Base-by-base conservation (phyloP, 352 stramenopile genomes). In the Globisporangium spiculum region DNA sequence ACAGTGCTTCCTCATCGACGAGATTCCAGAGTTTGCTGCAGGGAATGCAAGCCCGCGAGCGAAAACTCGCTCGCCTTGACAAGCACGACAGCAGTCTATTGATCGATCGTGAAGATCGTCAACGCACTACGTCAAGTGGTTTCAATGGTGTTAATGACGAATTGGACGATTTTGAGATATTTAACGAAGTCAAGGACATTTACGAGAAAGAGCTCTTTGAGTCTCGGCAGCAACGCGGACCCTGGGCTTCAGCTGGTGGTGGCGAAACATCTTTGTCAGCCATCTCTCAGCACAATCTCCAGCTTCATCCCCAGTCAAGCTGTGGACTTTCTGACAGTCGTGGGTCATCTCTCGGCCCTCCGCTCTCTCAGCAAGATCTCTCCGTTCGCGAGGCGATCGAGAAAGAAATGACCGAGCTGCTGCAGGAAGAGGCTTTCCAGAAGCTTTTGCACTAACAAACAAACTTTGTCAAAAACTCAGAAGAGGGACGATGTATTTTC, bases 361-460 rank as follows among this genome's bases (percentile, higher is more conserved):
- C 46, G 5, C 46, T 74, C 24, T 61, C 46, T 6, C 27, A 50
- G 18, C 59, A 59, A n/a, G 44, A 79, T 48, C 41, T 75, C 1
- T 72, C 71, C 1, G 70, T 80, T 34, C 75, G 75, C 8, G 71
- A 78, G 56, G 71, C 73, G 10, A 75, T 85, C 22, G 73, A 84
- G 52, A 61, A 70, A 12, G 75, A 84, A 34, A 77, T 84, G 61
- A 53, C 70, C 7, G 68, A 74, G 30, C 64, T 84, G 10, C 58
- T 79, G 10, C 75, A 65, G 4, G 64, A 80, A 27, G 60, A 77
- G 22, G 50, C 61, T 3, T 62, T 75, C 34, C 34, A 44, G 22
- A 34, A 67, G n/a, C 56, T 62, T 20, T 18, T 62, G 20, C 56
- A 62, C 1, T 62, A 50, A 24, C 3, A 36, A 50, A 24, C 3